Percentiles rank a stretch among this genome's conserved stretches.
phyloP scores from a whole-genome alignment of 1,284 basidiomycete genomes.

The Porphyrellus sp. region DNA sequence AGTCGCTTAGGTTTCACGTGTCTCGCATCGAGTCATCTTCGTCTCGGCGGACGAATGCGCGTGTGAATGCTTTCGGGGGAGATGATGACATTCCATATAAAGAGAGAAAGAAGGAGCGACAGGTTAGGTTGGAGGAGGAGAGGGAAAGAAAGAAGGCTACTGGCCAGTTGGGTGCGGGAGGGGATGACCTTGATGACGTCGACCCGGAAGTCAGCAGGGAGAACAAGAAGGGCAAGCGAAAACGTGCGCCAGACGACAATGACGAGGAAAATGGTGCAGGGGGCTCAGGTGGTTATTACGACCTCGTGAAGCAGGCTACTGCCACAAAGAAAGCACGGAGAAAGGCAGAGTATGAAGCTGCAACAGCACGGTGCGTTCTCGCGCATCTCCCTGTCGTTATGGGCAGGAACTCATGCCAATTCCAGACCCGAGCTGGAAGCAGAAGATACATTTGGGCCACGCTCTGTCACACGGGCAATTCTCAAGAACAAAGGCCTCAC shows the following conservation, averaged over 20 bases:
- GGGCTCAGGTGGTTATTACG: conserved; percentile 76
- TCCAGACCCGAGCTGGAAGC: conserved; percentile 48
- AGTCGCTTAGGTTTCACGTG: conserved; percentile 84
- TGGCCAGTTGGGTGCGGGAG: conserved; percentile 45
- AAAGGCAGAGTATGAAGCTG: conserved; percentile 76
- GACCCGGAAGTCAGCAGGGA: conserved; percentile 38
- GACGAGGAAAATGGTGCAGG: conserved; percentile 36
- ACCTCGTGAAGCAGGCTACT: conserved; percentile 75
- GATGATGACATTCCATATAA: conserved; percentile 89
- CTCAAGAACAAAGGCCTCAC: conserved; percentile 92
- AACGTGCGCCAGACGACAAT: conserved; percentile 45
- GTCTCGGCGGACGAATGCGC: conserved; percentile 68
- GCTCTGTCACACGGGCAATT: conserved; percentile 85
- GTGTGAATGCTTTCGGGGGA: conserved; percentile 61
- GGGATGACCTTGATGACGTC: conserved; percentile 64
- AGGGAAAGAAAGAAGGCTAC: conserved; percentile 41
- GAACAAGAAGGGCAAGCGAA: conserved; percentile 39
- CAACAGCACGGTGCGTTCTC: conserved; percentile 57
- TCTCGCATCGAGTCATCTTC: conserved; percentile 76
- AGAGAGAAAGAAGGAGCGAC: conserved; percentile 61
- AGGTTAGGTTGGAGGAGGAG: conserved; percentile 50
- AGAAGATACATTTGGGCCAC: conserved; percentile 63
- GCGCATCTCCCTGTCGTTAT: neutral
- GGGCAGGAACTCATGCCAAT: conserved; percentile 1
- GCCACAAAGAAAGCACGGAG: conserved; percentile 75